Percentiles rank a stretch among this genome's conserved stretches.
Conservation (phyloP, 768 basidiomycete genomes). For the Pisolithus tinctorius region DNA sequence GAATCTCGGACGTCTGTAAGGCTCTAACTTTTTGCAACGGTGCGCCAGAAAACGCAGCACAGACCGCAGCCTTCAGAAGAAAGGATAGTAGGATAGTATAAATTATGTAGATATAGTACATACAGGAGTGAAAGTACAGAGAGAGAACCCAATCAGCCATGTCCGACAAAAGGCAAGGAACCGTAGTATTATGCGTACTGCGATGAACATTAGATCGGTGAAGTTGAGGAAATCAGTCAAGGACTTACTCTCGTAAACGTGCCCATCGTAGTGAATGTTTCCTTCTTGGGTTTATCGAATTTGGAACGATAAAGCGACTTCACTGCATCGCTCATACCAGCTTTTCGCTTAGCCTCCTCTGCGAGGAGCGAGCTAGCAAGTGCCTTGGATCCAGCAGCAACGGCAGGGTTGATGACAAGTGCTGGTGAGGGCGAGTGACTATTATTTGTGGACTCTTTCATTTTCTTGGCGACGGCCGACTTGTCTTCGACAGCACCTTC, state of each 20-base stretch:
- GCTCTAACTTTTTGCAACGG: no score
- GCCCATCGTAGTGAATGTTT: conserved; percentile 88
- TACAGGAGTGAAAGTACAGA: not conserved
- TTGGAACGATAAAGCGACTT: conserved; percentile 64
- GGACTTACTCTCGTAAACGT: conserved; percentile 83
- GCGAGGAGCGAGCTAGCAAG: conserved; percentile 66
- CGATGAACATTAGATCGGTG: not conserved
- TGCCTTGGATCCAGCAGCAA: conserved; percentile 54
- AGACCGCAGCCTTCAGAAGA: not conserved
- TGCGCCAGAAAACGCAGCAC: no score
- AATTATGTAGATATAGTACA: not conserved
- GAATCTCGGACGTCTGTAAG: no score
- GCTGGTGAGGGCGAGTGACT: conserved; percentile 18
- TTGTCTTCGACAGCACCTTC: conserved; percentile 24
- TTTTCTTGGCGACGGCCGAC: conserved; percentile 36
- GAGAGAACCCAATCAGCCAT: not conserved
- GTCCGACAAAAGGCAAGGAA: not conserved
- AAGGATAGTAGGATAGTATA: not conserved
- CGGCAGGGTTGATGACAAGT: conserved; percentile 37
- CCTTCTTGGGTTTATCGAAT: conserved; percentile 57
- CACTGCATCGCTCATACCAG: conserved; percentile 79
- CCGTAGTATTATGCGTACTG: conserved; percentile 4
- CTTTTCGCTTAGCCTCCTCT: conserved; percentile 81
- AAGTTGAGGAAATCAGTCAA: not conserved
- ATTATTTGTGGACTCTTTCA: conserved; percentile 18